These are phyloP conservation scores for Letharia lupina DNA, from an alignment of 495 filamentous ascomycete species.

Conservation along the genomic window DNA sequence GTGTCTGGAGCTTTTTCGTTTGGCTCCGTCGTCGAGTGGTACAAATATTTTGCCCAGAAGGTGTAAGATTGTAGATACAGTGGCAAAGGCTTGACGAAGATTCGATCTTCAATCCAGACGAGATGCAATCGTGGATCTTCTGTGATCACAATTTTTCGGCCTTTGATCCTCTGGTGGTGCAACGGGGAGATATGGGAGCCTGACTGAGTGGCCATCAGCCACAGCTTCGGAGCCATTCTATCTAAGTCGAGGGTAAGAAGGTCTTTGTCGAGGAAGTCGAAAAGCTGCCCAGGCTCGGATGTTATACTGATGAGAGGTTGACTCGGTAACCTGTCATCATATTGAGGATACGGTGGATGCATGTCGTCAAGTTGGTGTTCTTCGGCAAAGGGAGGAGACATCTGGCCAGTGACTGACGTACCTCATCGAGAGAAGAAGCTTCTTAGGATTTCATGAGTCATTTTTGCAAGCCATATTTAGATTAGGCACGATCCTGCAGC, in stretches of 20 bases:
- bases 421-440: too few relatives aligned
- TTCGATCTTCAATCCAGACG: slow-evolving; percentile 42
- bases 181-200: slow-evolving; percentile 25
- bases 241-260: neutral
- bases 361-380: neutral
- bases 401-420: too few relatives aligned
- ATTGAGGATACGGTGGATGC: neutral
- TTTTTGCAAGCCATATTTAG: too few relatives aligned
- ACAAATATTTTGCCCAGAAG: slow-evolving; percentile 35
- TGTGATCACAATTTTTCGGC: slow-evolving; percentile 38
- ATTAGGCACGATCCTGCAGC: too few relatives aligned
- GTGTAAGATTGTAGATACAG: slow-evolving; percentile 37
- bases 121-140: slow-evolving; percentile 48
- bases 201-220: slow-evolving; percentile 5
- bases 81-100: slow-evolving; percentile 53
- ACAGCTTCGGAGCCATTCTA: neutral
- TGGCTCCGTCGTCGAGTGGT: too few relatives aligned
- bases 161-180: slow-evolving; percentile 35
- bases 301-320: neutral
- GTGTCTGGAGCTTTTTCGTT: too few relatives aligned
- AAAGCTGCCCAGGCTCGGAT: neutral
- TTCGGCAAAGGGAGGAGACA: neutral
- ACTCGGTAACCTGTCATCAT: neutral
- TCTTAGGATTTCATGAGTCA: too few relatives aligned
- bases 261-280: neutral